phyloP scores from a whole-genome alignment of 768 basidiomycete genomes.

The Serendipita sp. region DNA sequence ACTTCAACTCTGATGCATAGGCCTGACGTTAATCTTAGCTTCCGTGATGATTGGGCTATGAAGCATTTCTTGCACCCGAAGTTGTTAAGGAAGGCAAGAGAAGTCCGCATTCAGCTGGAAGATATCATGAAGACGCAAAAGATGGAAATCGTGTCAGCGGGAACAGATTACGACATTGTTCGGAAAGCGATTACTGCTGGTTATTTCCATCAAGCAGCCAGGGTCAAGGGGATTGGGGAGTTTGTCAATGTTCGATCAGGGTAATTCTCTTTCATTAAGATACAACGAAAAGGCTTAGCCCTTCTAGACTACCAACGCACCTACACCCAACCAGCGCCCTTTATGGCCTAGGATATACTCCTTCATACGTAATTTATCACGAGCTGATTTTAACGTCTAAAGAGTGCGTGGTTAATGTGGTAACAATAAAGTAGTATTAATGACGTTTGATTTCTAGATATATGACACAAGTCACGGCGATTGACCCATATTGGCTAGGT shows the following conservation, averaged over 20 bases:
- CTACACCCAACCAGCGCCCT: constrained; percentile 93
- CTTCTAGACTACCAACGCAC: constrained; percentile 63
- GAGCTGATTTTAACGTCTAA: constrained; percentile 91
- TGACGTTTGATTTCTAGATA: constrained; percentile 31
- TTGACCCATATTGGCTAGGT: constrained; percentile 97
- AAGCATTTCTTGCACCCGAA: constrained; percentile 96
- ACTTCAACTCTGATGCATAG: background rate
- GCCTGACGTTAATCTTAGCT: constrained; percentile 28
- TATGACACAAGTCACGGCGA: constrained; percentile 98
- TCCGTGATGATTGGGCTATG: constrained; percentile 86
- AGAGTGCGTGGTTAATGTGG: constrained; percentile 23
- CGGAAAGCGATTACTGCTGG: constrained; percentile 94
- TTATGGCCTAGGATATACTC: constrained; percentile 92
- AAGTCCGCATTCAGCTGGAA: constrained; percentile 88
- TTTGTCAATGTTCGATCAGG: constrained; percentile 93
- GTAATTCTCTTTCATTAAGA: constrained; percentile 15
- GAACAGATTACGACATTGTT: constrained; percentile 89
- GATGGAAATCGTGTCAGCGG: constrained; percentile 80
- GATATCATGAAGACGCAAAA: constrained; percentile 99
- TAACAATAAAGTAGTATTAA: constrained; percentile 13
- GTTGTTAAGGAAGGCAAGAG: constrained; percentile 81
- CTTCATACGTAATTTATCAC: constrained; percentile 93
- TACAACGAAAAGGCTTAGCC: background rate
- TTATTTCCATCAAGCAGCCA: constrained; percentile 96
- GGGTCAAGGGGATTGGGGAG: constrained; percentile 97